Base-by-base conservation (phyloP, 2,329 filamentous ascomycete genomes). In the Emergomyces africanus region DNA sequence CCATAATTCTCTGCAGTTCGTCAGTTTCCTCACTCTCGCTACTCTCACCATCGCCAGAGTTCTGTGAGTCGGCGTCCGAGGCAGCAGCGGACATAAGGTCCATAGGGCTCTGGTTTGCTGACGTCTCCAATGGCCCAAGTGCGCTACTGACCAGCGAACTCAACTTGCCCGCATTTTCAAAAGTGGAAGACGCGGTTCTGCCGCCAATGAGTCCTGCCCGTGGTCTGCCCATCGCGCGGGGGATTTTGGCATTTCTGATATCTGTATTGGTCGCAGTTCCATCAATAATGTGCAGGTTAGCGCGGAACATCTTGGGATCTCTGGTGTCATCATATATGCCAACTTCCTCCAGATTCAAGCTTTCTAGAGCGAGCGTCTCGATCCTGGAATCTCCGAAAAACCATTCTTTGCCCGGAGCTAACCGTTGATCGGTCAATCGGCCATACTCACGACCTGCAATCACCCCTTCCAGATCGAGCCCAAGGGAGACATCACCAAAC, bases 381-480 rank as follows among this genome's bases (percentile, higher is more conserved):
- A 78, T 77, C 0, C 83, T 75, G 25, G 74, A 74, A 57, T 85
- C 81, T 0, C 76, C 81, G 78, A 80, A 83, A 66, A 79, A 82
- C 81, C 81, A 85, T 0, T 70, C 68, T 30, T 76, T 74, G 15
- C 71, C 74, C 1, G 65, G 57, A 0, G 70, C 65, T 33, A 84
- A 80, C 2, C 81, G 79, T 0, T 70, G 61, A 60, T 85, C 80
- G 18, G 75, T 70, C 14, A 71, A 62, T 0, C 68, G 65, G 0
- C 79, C 76, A 64, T 76, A 83, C 0, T 67, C 63, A 1, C 82
- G 75, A 0, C 75, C 80, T n/a, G 72, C 69, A 0, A 74, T 54
- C 0, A 81, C 69, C 1, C 77, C 75, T 14, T 70, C 65, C 0
- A 80, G 64, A n/a, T 83, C 82, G 10, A 71, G 68, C 14, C 72